Conservation (phyloP, 2,329 filamentous ascomycete genomes). For the Exophiala spinifera region DNA sequence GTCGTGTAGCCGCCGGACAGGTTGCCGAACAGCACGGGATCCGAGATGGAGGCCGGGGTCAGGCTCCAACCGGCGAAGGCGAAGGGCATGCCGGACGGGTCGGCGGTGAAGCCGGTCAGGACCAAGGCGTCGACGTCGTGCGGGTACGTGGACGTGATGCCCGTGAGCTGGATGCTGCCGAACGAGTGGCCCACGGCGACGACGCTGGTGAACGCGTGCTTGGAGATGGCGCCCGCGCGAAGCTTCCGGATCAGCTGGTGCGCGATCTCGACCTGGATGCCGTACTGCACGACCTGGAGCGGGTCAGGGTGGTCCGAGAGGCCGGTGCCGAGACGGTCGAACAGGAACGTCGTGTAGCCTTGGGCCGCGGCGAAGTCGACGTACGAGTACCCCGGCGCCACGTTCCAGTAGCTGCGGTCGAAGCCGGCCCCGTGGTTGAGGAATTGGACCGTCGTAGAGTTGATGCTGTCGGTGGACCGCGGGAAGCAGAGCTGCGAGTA, state of each 20-base stretch:
- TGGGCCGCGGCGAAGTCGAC: slow-evolving; percentile 32
- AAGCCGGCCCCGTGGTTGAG: slow-evolving; percentile 15
- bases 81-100: background rate
- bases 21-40: slow-evolving; percentile 7
- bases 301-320: slow-evolving; percentile 32
- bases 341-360: slow-evolving; percentile 38
- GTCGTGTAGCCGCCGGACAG: slow-evolving; percentile 21
- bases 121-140: slow-evolving; percentile 29
- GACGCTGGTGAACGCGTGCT: slow-evolving; percentile 27
- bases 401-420: slow-evolving; percentile 35
- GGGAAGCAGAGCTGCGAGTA: slow-evolving; percentile 17
- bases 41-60: background rate
- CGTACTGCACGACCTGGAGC: slow-evolving; percentile 26
- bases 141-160: slow-evolving; percentile 29
- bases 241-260: slow-evolving; percentile 28
- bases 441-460: slow-evolving; percentile 12
- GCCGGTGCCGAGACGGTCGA: slow-evolving; percentile 37
- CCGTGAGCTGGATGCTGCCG: slow-evolving; percentile 29
- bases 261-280: slow-evolving; percentile 28
- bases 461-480: background rate
- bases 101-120: slow-evolving; percentile 30
- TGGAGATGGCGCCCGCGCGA: slow-evolving; percentile 14
- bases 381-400: slow-evolving; percentile 35
- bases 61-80: slow-evolving; percentile 10
- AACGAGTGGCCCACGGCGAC: slow-evolving; percentile 31